A percentile compares a stretch with the other conserved stretches of the same genome.
Conservation (phyloP, 2,329 filamentous ascomycete species). For the Fusarium ambrosium region DNA sequence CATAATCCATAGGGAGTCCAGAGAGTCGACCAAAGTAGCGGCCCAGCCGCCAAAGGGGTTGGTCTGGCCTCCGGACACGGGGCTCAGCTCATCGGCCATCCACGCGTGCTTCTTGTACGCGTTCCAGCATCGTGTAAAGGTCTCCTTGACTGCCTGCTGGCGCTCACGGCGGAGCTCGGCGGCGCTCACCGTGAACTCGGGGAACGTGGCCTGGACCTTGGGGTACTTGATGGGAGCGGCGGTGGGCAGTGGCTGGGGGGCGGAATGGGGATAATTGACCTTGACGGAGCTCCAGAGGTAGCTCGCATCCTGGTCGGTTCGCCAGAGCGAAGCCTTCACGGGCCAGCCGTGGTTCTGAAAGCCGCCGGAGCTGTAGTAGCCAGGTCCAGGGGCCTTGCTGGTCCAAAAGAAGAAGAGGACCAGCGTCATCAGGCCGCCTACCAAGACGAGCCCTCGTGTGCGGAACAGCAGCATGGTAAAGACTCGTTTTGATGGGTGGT, state of each 20-base stretch:
- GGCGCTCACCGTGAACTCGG: slow-evolving; percentile 42
- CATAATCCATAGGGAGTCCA: slow-evolving; percentile 83
- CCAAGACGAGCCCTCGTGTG: slow-evolving; percentile 38
- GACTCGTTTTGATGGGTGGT: slow-evolving; percentile 15
- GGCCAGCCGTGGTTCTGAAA: slow-evolving; percentile 39
- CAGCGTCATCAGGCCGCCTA: slow-evolving; percentile 37
- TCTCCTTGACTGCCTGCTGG: slow-evolving; percentile 56
- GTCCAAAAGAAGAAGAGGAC: slow-evolving; percentile 41
- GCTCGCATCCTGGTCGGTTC: slow-evolving; percentile 40
- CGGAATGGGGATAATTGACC: slow-evolving; percentile 46
- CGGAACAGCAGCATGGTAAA: slow-evolving; percentile 43
- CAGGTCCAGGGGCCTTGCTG: slow-evolving; percentile 27
- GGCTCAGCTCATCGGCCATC: slow-evolving; percentile 73
- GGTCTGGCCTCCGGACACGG: slow-evolving; percentile 64
- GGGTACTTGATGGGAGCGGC: slow-evolving; percentile 48
- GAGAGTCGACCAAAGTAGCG: slow-evolving; percentile 75
- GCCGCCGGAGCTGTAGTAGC: slow-evolving; percentile 31
- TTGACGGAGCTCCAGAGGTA: slow-evolving; percentile 49
- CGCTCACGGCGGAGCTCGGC: slow-evolving; percentile 52
- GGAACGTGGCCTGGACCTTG: slow-evolving; percentile 51
- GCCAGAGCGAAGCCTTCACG: slow-evolving; percentile 41
- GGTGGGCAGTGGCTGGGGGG: slow-evolving; percentile 50
- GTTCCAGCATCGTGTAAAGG: slow-evolving; percentile 61
- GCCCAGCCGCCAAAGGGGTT: slow-evolving; percentile 77
- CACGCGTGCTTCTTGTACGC: slow-evolving; percentile 74